A percentile compares a stretch with the other conserved stretches of the same genome.
These are phyloP conservation scores for Penicillium sp. DNA, from an alignment of 2,329 filamentous ascomycete species.

Conservation along the genomic window DNA sequence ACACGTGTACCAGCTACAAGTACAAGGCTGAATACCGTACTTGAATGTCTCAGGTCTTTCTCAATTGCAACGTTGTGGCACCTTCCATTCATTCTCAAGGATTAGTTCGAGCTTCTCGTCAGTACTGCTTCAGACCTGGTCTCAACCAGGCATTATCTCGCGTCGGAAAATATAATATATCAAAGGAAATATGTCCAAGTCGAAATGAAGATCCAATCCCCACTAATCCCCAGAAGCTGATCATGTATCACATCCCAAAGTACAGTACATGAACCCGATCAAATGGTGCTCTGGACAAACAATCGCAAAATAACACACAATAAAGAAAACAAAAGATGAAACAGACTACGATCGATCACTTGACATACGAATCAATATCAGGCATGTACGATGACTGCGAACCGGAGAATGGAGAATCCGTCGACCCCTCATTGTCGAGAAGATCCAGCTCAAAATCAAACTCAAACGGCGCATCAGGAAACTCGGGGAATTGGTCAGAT, in stretches of 20 bases:
- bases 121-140: background rate
- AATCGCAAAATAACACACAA: slow-evolving; percentile 5
- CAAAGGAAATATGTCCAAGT: background rate
- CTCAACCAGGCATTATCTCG: background rate
- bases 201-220: background rate
- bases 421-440: slow-evolving; percentile 14
- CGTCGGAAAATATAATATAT: background rate
- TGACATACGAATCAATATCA: slow-evolving; percentile 32
- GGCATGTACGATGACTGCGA: slow-evolving; percentile 25
- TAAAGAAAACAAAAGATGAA: slow-evolving; percentile 9
- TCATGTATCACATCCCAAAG: background rate
- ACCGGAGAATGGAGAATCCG: slow-evolving; percentile 27
- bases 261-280: slow-evolving; percentile 2
- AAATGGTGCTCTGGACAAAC: background rate
- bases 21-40: background rate
- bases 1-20: background rate
- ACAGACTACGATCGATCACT: slow-evolving; percentile 26
- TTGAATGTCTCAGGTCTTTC: background rate
- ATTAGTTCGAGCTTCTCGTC: slow-evolving; percentile 1
- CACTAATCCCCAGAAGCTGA: background rate
- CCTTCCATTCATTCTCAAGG: background rate
- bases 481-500: slow-evolving; percentile 23
- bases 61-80: background rate
- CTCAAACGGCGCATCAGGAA: slow-evolving; percentile 20
- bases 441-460: slow-evolving; percentile 17